Evolutionary conservation across 2,329 filamentous ascomycete species (phyloP).

Genomic region (Aspergillus arachidicola): DNA sequence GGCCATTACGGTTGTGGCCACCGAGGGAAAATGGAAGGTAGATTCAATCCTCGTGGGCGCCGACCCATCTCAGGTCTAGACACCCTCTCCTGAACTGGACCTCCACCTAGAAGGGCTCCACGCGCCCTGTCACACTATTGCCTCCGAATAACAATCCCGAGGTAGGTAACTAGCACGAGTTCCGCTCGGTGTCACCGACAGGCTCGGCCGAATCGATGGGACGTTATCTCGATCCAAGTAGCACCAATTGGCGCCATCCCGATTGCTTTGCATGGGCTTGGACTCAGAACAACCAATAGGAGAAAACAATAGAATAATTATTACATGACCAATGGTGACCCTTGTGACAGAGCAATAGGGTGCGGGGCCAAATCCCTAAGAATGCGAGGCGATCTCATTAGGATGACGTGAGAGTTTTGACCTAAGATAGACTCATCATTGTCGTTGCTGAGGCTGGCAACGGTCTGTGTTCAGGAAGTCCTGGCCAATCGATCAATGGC

Average conservation of each 20-base stretch:
- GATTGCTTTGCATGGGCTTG: too few species aligned
- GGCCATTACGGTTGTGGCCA: background rate
- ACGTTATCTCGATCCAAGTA: background rate
- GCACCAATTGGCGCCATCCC: background rate
- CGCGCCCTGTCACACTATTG: background rate
- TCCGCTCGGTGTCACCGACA: background rate
- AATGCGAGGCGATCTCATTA: background rate
- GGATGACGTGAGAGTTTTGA: background rate
- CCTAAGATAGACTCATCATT: background rate
- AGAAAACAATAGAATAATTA: background rate
- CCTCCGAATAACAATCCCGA: background rate
- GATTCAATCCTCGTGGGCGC: background rate
- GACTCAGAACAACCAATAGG: background rate
- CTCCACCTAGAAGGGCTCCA: background rate
- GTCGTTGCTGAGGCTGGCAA: background rate
- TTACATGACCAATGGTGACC: background rate
- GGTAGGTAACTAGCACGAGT: background rate
- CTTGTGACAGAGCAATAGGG: background rate
- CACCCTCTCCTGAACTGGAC: background rate
- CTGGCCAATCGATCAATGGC: background rate
- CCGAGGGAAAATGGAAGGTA: background rate
- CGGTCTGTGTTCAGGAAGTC: background rate
- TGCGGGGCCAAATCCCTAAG: background rate
- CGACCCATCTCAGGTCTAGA: background rate
- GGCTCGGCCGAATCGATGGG: background rate